Conservation (phyloP, 1,284 basidiomycete genomes). For the Ceratobasidium sp. region DNA sequence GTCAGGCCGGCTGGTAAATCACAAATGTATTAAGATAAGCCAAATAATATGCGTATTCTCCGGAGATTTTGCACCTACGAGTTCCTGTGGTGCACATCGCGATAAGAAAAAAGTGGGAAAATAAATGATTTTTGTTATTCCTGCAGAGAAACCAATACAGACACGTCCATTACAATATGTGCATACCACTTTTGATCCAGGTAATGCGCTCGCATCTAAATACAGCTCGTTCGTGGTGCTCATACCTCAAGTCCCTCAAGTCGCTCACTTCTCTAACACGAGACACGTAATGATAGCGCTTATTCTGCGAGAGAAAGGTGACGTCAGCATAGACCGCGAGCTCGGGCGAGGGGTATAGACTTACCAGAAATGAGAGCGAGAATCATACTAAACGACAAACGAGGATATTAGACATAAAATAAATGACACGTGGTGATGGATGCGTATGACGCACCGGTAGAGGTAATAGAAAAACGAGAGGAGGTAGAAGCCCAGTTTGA, state of each 20-base stretch:
- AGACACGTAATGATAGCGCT: slow-evolving; percentile 30
- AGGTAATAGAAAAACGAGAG: slow-evolving; percentile 97
- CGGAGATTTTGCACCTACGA: too few species aligned
- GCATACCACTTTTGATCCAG: slow-evolving; percentile 22
- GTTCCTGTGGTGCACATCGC: too few species aligned
- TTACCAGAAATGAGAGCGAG: slow-evolving; percentile 82
- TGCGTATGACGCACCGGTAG: slow-evolving; percentile 77
- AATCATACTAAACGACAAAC: slow-evolving; percentile 75
- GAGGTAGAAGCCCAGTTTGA: slow-evolving; percentile 96
- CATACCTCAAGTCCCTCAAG: slow-evolving; percentile 18
- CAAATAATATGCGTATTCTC: too few species aligned
- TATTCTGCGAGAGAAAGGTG: slow-evolving; percentile 40
- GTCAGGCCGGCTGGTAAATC: too few species aligned
- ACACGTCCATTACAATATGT: slow-evolving; percentile 37
- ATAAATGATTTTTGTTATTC: too few species aligned
- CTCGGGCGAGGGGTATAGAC: slow-evolving; percentile 47
- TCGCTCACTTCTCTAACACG: neutral
- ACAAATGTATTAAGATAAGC: too few species aligned
- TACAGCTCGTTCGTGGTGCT: slow-evolving; percentile 12
- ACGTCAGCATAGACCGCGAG: slow-evolving; percentile 28
- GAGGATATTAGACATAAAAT: slow-evolving; percentile 3
- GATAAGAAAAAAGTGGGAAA: too few species aligned
- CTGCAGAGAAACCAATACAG: slow-evolving; percentile 38
- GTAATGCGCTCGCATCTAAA: slow-evolving; percentile 42
- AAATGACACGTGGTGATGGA: slow-evolving; percentile 17